phyloP scores from a whole-genome alignment of 2,329 filamentous ascomycete species.

The Alternaria sp. region DNA sequence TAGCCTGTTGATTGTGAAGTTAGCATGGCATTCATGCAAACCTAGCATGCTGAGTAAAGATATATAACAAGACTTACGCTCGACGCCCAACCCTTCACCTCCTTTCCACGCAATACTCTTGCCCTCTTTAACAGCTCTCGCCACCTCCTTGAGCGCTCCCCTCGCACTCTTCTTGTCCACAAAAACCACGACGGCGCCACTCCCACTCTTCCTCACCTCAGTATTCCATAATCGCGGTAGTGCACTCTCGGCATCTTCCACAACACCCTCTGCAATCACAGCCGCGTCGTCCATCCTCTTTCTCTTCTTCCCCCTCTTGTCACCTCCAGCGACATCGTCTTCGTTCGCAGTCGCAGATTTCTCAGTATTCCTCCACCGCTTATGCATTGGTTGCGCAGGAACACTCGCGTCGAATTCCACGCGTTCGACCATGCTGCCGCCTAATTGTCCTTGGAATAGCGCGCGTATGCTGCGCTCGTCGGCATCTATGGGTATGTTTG shows the following conservation, averaged over 20 bases:
- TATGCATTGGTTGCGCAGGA: conserved; percentile 56
- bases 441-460: conserved; percentile 77
- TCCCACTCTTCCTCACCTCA: conserved; percentile 74
- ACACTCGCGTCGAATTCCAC: conserved; percentile 71
- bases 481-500: conserved; percentile 86
- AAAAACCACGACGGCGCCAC: conserved; percentile 81
- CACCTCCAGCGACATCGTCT: conserved; percentile 23
- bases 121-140: conserved; percentile 65
- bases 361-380: conserved; percentile 48
- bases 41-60: neutral
- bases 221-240: conserved; percentile 79
- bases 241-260: conserved; percentile 65
- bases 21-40: neutral
- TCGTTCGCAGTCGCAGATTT: conserved; percentile 39
- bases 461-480: conserved; percentile 78
- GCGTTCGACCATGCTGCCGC: conserved; percentile 78
- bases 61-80: conserved; percentile 53
- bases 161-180: conserved; percentile 84
- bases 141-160: conserved; percentile 77
- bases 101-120: conserved; percentile 74
- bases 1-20: conserved; percentile 58
- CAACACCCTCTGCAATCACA: conserved; percentile 48
- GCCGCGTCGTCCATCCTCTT: conserved; percentile 56
- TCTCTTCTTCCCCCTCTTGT: conserved; percentile 59
- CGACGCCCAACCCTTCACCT: conserved; percentile 56